These are phyloP conservation scores for Acanthamoeba lenticulata DNA, from an alignment of 208 protist genomes.

Conservation along the genomic window DNA sequence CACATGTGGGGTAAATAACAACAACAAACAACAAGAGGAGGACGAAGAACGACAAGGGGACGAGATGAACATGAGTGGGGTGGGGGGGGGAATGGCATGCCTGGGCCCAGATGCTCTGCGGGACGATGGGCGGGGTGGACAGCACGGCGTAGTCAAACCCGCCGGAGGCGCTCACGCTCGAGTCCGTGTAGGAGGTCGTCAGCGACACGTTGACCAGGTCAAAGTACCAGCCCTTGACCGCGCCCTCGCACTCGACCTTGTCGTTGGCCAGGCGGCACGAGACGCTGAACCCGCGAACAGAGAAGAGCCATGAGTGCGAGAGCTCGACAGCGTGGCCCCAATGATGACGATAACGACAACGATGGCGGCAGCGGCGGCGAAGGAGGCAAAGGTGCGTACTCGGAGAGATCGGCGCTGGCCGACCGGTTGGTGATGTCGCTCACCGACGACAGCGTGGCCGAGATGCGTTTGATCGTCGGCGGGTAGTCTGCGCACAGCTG, in stretches of 20 bases:
- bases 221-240: conserved; percentile 42
- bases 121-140: conserved; percentile 22
- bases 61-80: neutral
- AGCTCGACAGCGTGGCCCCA: neutral
- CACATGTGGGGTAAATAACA: too few species aligned
- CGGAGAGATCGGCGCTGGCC: neutral
- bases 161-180: neutral
- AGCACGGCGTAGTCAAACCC: neutral
- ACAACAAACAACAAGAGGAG: neutral
- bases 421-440: neutral
- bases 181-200: neutral
- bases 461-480: neutral
- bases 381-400: neutral
- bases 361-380: neutral
- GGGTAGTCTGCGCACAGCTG: conserved; percentile 37
- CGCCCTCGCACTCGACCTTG: neutral
- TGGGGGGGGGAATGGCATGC: neutral
- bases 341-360: neutral
- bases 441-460: conserved; percentile 1
- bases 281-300: neutral
- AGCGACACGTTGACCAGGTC: conserved; percentile 36
- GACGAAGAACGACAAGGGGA: neutral
- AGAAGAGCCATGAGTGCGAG: neutral
- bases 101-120: conserved; percentile 54
- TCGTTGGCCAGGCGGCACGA: neutral